phyloP scores from a whole-genome alignment of 2,329 filamentous ascomycete genomes.

The Colletotrichum sp. region DNA sequence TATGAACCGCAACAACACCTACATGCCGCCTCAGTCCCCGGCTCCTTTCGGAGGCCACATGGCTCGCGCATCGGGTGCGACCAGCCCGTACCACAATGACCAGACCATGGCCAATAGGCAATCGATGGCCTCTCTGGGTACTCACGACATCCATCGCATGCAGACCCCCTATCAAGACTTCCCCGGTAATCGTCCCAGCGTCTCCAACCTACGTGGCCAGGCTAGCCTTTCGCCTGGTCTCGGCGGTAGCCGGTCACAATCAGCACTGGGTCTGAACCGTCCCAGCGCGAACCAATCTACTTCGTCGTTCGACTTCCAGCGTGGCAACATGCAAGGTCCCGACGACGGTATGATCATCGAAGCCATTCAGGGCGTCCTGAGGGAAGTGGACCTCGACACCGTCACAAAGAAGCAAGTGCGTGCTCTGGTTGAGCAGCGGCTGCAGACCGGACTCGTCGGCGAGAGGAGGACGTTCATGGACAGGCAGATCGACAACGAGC shows the following conservation, averaged over 20 bases:
- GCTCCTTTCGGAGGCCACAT: conserved; percentile 65
- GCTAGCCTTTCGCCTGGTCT: conserved; percentile 52
- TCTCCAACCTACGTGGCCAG: conserved; percentile 61
- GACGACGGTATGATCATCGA: conserved; percentile 83
- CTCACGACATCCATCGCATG: conserved; percentile 51
- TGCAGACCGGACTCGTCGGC: conserved; percentile 87
- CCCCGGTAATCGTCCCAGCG: conserved; percentile 61
- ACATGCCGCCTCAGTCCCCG: conserved; percentile 85
- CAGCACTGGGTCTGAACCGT: conserved; percentile 51
- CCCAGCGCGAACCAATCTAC: conserved; percentile 52
- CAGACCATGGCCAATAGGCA: conserved; percentile 68
- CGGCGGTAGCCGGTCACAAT: conserved; percentile 45
- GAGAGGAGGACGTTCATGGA: conserved; percentile 91
- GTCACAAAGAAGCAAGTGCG: conserved; percentile 98
- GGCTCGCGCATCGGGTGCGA: conserved; percentile 48
- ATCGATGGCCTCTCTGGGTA: conserved; percentile 72
- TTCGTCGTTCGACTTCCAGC: conserved; percentile 67
- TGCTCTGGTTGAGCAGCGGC: conserved; percentile 87
- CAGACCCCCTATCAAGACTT: conserved; percentile 65
- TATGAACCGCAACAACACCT: conserved; percentile 70
- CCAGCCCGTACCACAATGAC: conserved; percentile 41
- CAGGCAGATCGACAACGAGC: conserved; percentile 88
- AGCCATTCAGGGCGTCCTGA: conserved; percentile 80
- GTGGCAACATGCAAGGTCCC: conserved; percentile 64
- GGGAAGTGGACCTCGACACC: conserved; percentile 92